Evolutionary conservation across 106 monocot genomes (phyloP), one percentile per base, ranked within the genome.

Genomic region (Apostasia ramifera): DNA sequence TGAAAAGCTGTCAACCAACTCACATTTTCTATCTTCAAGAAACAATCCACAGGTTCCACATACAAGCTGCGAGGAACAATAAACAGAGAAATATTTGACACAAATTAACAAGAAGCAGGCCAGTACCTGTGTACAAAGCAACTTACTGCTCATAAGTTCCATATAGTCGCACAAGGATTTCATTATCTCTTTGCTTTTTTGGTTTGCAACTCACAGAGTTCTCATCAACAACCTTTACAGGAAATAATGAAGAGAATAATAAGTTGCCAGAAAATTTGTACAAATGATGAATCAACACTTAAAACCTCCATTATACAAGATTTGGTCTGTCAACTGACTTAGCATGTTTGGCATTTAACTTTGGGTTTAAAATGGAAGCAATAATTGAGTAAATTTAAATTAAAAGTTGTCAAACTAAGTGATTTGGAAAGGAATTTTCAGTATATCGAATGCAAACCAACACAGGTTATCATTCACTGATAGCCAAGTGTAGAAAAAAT

Each of bases 91-190:
- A 47, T 8, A 47, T 10, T 5, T n/a, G 13, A 49, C 6, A 37
- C 4, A 65, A 65, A 48, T 3, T 65, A 5, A 65, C 43, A 5
- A 37, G 26, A 2, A 26, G 37, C 3, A 11, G 37, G 37, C 12
- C 46, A 65, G 48, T 9, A 37, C 5, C 48, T 65, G 48, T 8
- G 65, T 48, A 48, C 40, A 44, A 48, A 1, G 6, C 3, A 65
- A 48, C 65, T 65, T 65, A 65, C 65, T 65, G 65, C 65, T 65
- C 65, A 49, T 7, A 65, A 47, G 48, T 65, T 65, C 65, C 65
- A 48, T 65, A 65, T n/a, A 65, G 47, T 15, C 65, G 65, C 47
- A 65, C 65, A 10, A 65, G 26, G 48, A 65, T 37, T 47, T 26
- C 7, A 1, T 65, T 43, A 48, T 65, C 48, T 48, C 48, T 65